Percentiles rank a stretch among this genome's conserved stretches.
These are phyloP conservation scores for Alternaria postmessia DNA, from an alignment of 2,329 filamentous ascomycete genomes.

Conservation along the genomic window DNA sequence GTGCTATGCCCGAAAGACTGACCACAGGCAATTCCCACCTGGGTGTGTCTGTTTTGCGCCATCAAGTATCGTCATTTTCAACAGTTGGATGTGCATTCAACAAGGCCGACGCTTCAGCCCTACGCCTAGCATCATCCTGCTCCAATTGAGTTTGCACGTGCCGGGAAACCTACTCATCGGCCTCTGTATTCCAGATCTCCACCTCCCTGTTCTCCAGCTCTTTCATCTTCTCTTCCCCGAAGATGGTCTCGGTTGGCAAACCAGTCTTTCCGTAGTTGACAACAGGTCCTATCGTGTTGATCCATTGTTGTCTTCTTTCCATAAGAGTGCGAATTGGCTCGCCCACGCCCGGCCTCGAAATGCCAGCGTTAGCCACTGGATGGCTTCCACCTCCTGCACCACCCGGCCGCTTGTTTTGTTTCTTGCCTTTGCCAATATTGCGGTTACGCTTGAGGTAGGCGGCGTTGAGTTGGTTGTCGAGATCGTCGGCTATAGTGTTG, in stretches of 20 bases:
- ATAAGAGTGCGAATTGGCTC: constrained; percentile 91
- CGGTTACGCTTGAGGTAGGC: constrained; percentile 96
- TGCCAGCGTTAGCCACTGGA: constrained; percentile 49
- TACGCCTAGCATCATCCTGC: neutral
- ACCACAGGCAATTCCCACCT: neutral
- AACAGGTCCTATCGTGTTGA: constrained; percentile 86
- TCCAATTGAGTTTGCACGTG: neutral
- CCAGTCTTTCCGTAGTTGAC: constrained; percentile 83
- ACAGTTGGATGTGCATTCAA: neutral
- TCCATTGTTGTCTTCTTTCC: constrained; percentile 90
- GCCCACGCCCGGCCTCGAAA: constrained; percentile 70
- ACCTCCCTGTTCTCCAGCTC: constrained; percentile 77
- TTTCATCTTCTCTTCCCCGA: constrained; percentile 75
- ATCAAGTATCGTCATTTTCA: neutral
- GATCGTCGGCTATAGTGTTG: constrained; percentile 93
- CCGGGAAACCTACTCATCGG: constrained; percentile 64
- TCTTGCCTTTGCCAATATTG: constrained; percentile 92
- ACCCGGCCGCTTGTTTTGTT: constrained; percentile 78
- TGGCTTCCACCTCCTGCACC: constrained; percentile 77
- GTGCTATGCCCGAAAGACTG: neutral
- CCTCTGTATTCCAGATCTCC: constrained; percentile 79
- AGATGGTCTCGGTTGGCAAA: constrained; percentile 80
- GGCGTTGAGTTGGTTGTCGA: constrained; percentile 92
- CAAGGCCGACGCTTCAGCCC: neutral
- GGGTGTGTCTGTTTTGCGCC: neutral